Evolutionary conservation across 805 yeast genomes (phyloP), one percentile per base, ranked within the genome.

Genomic region (Starmera quercuum): DNA sequence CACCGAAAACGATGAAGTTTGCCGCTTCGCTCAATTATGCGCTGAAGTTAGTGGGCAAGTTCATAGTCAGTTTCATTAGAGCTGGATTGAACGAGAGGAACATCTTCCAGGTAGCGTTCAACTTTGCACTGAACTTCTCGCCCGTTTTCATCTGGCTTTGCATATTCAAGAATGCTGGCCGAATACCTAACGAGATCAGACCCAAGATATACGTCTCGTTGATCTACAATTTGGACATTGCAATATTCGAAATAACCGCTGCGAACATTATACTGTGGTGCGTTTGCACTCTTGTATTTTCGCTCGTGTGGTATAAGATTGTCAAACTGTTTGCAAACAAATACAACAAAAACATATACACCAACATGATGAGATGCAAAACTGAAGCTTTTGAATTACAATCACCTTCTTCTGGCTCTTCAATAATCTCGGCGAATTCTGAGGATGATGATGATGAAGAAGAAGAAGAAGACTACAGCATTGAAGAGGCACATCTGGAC

Each of bases 111-210:
- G 46, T 75, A 4, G 49, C 62, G 1, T 33, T 69, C 26, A 70
- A 66, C 41, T 76, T 76, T 39, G 40, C 54, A 28, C 38, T 64
- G 29, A 74, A 73, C 49, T 77, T 78, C 50, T 50, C 64, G 2
- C 76, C 75, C 0, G 68, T 77, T 3, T 57, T 71, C 25, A 44
- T 66, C 15, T 77, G 83, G 83, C 54, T 78, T 27, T 36, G 54
- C 26, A 66, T 74, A 16, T 78, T 77, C 57, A 71, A 75, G 49
- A 66, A 75, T 45, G 83, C 83, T 2, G 75, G 75, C 2, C 26
- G 60, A 3, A 73, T 74, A 26, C 83, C 86, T 7, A 64, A 58
- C 19, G 56, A 55, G 5, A 61, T 67, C 42, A 59, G 84, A 38
- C 85, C 84, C 0, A 36, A 46, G 9, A 73, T 75, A 40, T 66